phyloP scores from a whole-genome alignment of 75 land plant genomes.

The Gnetum montanum region DNA sequence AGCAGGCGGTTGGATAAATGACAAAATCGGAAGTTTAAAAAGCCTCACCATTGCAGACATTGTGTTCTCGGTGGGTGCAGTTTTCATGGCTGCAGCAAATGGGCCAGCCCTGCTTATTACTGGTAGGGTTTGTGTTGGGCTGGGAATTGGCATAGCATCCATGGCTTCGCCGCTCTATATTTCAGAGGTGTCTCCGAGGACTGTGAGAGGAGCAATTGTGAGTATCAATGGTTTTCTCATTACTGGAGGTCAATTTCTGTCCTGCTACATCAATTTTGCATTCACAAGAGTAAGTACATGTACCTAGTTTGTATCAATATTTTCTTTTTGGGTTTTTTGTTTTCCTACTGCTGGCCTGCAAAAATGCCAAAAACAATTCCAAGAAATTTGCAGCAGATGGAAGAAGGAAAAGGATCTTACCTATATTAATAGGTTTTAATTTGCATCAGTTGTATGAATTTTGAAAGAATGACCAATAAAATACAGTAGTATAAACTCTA shows the following conservation, averaged over 20 bases:
- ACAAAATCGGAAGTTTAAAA: constrained; percentile 39
- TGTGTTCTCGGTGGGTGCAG: constrained; percentile 61
- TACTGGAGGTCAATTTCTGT: constrained; percentile 75
- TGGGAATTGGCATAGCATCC: constrained; percentile 85
- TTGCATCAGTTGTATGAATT: too few relatives aligned
- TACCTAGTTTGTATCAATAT: too few relatives aligned
- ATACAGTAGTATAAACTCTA: too few relatives aligned
- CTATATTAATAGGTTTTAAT: too few relatives aligned
- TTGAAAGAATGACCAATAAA: too few relatives aligned
- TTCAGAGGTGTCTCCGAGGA: constrained; percentile 80
- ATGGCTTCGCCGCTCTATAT: constrained; percentile 89
- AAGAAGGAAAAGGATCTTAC: too few relatives aligned
- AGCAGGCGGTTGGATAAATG: constrained; percentile 68
- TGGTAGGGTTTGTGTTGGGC: constrained; percentile 64
- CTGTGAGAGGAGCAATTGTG: constrained; percentile 74
- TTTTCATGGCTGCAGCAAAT: constrained; percentile 66
- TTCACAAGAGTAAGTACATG: constrained; percentile 68
- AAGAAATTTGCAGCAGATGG: too few relatives aligned
- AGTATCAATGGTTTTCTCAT: constrained; percentile 76
- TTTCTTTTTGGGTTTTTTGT: too few relatives aligned
- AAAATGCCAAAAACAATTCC: too few relatives aligned
- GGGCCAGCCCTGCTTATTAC: constrained; percentile 35
- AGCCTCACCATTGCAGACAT: constrained; percentile 47
- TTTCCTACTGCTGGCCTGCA: too few relatives aligned
- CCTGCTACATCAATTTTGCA: constrained; percentile 70